These are phyloP conservation scores for Bipolaris cookei DNA, from an alignment of 2,329 filamentous ascomycete genomes.

Conservation along the genomic window DNA sequence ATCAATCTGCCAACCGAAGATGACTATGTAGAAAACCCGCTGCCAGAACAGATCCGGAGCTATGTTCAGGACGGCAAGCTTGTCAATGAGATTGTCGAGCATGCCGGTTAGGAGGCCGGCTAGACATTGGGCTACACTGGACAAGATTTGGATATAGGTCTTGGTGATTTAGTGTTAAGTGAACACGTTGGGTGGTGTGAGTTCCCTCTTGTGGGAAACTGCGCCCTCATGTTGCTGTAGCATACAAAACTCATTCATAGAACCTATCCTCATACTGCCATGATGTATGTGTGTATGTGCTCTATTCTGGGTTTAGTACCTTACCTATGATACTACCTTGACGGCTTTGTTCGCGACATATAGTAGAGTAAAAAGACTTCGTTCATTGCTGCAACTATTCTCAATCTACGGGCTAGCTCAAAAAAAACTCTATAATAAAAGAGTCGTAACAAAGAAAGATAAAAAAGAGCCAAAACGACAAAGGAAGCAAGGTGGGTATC, in stretches of 20 bases:
- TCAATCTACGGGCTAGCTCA: not conserved
- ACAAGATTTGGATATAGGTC: not conserved
- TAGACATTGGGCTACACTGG: not conserved
- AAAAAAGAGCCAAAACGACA: not conserved
- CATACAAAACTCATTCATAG: not conserved
- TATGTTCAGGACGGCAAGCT: conserved; percentile 78
- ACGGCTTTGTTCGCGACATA: too few relatives aligned
- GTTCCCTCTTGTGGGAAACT: not conserved
- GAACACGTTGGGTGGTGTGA: not conserved
- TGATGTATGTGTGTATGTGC: too few relatives aligned
- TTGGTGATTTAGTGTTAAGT: not conserved
- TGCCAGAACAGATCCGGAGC: conserved; percentile 90
- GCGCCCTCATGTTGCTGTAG: not conserved
- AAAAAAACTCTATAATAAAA: not conserved
- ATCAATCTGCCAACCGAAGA: conserved; percentile 77
- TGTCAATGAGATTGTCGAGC: conserved; percentile 93
- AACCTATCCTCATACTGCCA: not conserved
- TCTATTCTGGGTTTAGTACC: not conserved
- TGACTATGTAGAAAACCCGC: conserved; percentile 84
- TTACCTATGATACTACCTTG: not conserved
- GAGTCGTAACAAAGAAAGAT: not conserved
- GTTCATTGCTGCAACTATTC: not conserved
- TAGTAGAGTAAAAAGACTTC: too few relatives aligned
- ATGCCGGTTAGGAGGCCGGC: conserved; percentile 68
- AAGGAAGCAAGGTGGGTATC: conserved; percentile 37